Conservation (phyloP, 108 stramenopile genomes). For the Licmophora abbreviata region DNA sequence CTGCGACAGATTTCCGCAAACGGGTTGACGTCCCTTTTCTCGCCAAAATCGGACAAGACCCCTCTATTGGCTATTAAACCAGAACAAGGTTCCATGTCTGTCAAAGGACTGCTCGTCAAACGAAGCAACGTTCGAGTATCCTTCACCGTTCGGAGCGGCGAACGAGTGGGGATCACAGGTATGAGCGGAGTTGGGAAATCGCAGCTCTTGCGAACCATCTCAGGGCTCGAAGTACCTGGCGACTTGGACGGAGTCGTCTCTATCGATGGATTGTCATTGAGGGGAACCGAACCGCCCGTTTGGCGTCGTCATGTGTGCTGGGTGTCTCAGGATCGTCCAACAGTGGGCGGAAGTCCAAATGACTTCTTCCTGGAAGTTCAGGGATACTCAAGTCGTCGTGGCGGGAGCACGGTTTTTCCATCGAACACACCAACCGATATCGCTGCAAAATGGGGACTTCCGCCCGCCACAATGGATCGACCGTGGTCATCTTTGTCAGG, state of each 20-base stretch:
- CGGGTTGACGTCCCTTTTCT: too few relatives aligned
- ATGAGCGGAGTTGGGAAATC: constrained; percentile 59
- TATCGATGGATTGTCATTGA: too few relatives aligned
- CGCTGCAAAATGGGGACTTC: constrained; percentile 30
- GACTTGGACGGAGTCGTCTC: too few relatives aligned
- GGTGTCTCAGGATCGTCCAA: constrained; percentile 60
- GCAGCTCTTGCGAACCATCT: constrained; percentile 57
- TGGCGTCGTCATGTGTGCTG: constrained; percentile 62
- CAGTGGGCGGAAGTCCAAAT: constrained; percentile 35
- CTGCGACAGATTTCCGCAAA: too few relatives aligned
- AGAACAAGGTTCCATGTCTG: too few relatives aligned
- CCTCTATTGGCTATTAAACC: too few relatives aligned
- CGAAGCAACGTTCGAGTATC: too few relatives aligned
- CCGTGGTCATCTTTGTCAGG: constrained; percentile 72
- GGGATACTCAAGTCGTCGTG: constrained; percentile 10
- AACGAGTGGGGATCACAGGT: constrained; percentile 25
- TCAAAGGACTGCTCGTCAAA: too few relatives aligned
- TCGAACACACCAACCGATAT: constrained; percentile 14
- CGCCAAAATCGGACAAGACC: too few relatives aligned
- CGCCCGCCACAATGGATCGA: constrained; percentile 17
- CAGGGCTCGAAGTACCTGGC: constrained; percentile 46
- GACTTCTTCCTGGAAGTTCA: constrained; percentile 22
- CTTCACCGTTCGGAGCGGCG: constrained; percentile 11
- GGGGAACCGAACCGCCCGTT: constrained; percentile 15
- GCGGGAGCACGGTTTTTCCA: too few relatives aligned